These are phyloP conservation scores for Pseudogymnoascus sp. DNA, from an alignment of 2,329 filamentous ascomycete species.

Conservation along the genomic window DNA sequence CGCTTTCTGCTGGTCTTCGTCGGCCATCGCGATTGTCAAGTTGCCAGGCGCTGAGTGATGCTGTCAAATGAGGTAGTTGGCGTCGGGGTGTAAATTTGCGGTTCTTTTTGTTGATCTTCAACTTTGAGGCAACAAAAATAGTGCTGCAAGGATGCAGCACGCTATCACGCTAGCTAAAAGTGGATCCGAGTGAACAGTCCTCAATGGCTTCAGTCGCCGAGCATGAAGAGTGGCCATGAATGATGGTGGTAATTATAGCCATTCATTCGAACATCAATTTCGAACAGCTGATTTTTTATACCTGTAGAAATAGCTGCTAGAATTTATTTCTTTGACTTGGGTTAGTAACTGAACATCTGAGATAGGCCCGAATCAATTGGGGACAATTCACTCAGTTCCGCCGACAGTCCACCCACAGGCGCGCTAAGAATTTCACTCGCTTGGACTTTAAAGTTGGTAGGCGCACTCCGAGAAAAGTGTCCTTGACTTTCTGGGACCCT, in stretches of 20 bases:
- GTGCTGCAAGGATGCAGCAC: constrained; percentile 4
- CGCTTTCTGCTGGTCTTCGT: constrained; percentile 24
- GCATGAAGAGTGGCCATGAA: no score
- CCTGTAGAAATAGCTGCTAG: background rate
- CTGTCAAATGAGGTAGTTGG: background rate
- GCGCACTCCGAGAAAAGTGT: constrained; percentile 8
- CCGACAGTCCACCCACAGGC: background rate
- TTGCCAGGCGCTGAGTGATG: background rate
- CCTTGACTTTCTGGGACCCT: constrained; percentile 6
- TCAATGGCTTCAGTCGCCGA: no score
- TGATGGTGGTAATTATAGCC: background rate
- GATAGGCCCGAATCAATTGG: background rate
- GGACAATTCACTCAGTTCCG: background rate
- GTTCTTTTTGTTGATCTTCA: constrained; percentile 1
- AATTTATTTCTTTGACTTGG: background rate
- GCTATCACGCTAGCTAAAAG: constrained; percentile 1
- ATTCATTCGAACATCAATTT: background rate
- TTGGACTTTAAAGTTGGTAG: constrained; percentile 1
- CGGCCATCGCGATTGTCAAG: constrained; percentile 12
- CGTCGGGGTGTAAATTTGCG: background rate
- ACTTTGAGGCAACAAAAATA: constrained; percentile 8
- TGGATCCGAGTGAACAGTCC: background rate
- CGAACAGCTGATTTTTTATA: background rate
- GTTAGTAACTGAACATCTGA: background rate
- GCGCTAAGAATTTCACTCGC: constrained; percentile 7